phyloP scores from a whole-genome alignment of 257 asterid genomes.

The Lycium ferocissimum region DNA sequence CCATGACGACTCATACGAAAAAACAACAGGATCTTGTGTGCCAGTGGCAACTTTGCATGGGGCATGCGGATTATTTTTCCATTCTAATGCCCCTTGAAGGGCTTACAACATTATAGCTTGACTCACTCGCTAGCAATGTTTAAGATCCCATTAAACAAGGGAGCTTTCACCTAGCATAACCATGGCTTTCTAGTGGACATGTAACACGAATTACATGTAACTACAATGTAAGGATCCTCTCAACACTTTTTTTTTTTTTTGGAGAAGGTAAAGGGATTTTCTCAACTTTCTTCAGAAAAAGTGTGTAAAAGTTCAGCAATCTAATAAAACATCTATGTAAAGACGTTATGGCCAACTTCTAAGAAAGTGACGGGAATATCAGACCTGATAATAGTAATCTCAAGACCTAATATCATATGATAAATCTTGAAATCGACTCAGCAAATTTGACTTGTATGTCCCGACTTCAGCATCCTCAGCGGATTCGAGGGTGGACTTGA shows the following conservation, averaged over 20 bases:
- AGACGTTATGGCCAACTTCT: background rate
- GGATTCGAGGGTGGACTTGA: constrained; percentile 60
- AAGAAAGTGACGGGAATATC: constrained; percentile 5
- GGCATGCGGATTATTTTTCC: background rate
- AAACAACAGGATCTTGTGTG: background rate
- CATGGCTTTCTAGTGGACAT: constrained; percentile 9
- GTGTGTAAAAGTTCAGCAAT: background rate
- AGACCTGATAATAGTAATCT: background rate
- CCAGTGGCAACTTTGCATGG: background rate
- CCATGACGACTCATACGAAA: background rate
- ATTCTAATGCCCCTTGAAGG: background rate
- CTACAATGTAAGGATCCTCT: background rate
- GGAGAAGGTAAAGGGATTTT: background rate
- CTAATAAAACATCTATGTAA: background rate
- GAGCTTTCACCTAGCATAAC: background rate
- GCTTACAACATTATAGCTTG: background rate
- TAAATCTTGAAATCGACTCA: constrained; percentile 55
- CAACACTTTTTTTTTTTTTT: background rate
- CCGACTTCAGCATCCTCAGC: constrained; percentile 59
- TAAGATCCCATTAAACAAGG: constrained; percentile 13
- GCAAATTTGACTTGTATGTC: constrained; percentile 58
- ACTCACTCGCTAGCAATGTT: constrained; percentile 1
- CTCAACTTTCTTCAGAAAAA: background rate
- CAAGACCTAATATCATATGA: constrained; percentile 41
- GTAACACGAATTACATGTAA: background rate